Evolutionary conservation across 345 rosid genomes (phyloP).

Genomic region (Citrus medica): DNA sequence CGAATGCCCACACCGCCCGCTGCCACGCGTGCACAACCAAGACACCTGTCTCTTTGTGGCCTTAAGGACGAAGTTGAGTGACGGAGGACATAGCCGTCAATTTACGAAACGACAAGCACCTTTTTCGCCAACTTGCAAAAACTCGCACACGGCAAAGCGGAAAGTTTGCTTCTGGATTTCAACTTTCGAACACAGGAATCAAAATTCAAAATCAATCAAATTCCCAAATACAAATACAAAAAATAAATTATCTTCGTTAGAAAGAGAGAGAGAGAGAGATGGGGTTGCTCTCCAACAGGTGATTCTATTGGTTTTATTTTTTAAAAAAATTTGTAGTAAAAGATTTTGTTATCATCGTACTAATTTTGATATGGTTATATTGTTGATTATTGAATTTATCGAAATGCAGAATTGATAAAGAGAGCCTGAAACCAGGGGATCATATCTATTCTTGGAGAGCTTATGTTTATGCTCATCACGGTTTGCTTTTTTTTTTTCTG

Average conservation of each 20-base stretch:
- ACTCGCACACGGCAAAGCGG: no score
- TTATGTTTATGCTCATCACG: conserved; percentile 87
- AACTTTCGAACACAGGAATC: neutral
- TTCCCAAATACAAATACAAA: neutral
- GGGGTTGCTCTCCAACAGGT: conserved; percentile 98
- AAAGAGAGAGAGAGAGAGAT: conserved; percentile 32
- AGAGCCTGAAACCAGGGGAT: conserved; percentile 78
- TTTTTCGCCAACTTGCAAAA: neutral
- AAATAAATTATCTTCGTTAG: neutral
- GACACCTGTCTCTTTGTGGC: neutral
- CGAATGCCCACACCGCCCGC: neutral
- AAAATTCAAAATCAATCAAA: neutral
- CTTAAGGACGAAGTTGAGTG: neutral
- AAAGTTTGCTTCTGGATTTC: neutral
- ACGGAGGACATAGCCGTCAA: neutral
- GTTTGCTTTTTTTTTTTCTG: conserved; percentile 23
- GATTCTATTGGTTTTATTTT: neutral
- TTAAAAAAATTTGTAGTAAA: neutral
- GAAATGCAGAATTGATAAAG: conserved; percentile 41
- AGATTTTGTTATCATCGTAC: neutral
- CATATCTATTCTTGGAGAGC: conserved; percentile 96
- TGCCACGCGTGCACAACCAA: neutral
- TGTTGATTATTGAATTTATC: neutral
- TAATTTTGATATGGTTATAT: neutral
- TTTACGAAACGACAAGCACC: neutral